Percentiles rank a stretch among this genome's conserved stretches.
Conservation (phyloP, 768 basidiomycete species). For the Pluteus cervinus region DNA sequence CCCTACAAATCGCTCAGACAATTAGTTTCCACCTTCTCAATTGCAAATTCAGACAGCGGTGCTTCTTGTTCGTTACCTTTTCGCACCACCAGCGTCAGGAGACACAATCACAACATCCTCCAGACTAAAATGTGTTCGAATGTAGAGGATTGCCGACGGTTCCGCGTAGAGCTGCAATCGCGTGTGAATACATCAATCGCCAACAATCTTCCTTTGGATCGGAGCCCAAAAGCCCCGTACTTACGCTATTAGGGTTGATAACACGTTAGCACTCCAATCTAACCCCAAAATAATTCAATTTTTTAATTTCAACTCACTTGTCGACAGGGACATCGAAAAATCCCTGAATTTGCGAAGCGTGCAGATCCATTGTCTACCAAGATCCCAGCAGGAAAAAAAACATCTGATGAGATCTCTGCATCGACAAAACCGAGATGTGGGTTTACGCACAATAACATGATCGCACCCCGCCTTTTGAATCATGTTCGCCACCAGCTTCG, state of each 20-base stretch:
- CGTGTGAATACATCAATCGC: no score
- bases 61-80: slow-evolving; percentile 55
- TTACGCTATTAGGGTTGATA: no score
- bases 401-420: background rate
- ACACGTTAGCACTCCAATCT: background rate
- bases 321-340: slow-evolving; percentile 99
- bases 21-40: slow-evolving; percentile 6
- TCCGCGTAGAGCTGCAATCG: slow-evolving; percentile 80
- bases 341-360: slow-evolving; percentile 98
- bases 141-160: slow-evolving; percentile 91
- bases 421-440: slow-evolving; percentile 1
- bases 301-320: slow-evolving; percentile 67
- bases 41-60: slow-evolving; percentile 1
- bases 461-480: slow-evolving; percentile 89
- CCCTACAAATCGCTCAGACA: slow-evolving; percentile 42
- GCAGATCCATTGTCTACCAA: slow-evolving; percentile 91
- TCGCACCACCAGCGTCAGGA: slow-evolving; percentile 97
- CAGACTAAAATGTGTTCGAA: slow-evolving; percentile 85
- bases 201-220: no score
- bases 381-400: slow-evolving; percentile 5
- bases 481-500: slow-evolving; percentile 98
- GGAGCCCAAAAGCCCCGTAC: no score
- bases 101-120: slow-evolving; percentile 90
- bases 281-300: slow-evolving; percentile 3
- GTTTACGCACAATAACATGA: slow-evolving; percentile 83